Conservation (phyloP, 1,139 yeast species). For the Pichia sp. region DNA sequence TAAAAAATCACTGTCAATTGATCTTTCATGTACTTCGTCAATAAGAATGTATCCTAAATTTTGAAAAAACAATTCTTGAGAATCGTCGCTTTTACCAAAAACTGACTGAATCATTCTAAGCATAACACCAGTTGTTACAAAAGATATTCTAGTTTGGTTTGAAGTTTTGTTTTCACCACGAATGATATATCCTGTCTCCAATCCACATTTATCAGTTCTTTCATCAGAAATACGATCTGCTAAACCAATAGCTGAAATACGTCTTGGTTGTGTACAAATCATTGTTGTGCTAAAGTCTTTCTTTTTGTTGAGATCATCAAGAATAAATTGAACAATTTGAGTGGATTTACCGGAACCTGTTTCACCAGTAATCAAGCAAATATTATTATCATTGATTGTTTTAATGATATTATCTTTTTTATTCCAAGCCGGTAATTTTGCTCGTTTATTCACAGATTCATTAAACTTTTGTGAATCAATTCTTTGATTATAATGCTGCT, state of each 20-base stretch:
- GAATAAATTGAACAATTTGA: constrained; percentile 81
- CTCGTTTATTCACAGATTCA: constrained; percentile 40
- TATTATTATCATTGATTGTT: constrained; percentile 51
- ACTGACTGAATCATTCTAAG: constrained; percentile 70
- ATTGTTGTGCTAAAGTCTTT: constrained; percentile 53
- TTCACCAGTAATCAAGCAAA: constrained; percentile 85
- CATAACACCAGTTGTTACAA: constrained; percentile 89
- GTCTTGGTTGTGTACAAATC: constrained; percentile 89
- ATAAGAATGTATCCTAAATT: constrained; percentile 64
- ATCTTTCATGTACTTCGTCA: constrained; percentile 95
- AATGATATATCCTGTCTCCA: constrained; percentile 81
- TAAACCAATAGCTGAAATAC: constrained; percentile 90
- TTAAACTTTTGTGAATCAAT: constrained; percentile 24
- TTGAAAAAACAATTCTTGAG: constrained; percentile 37
- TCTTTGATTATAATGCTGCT: constrained; percentile 22
- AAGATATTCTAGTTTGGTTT: constrained; percentile 59
- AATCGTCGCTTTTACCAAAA: constrained; percentile 18
- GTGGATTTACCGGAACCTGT: constrained; percentile 97
- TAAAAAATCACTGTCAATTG: constrained; percentile 83
- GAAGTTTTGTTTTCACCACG: constrained; percentile 79
- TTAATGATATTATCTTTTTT: constrained; percentile 51
- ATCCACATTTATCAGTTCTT: constrained; percentile 60
- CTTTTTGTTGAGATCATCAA: constrained; percentile 50
- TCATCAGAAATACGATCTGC: constrained; percentile 92
- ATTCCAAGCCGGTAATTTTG: constrained; percentile 76